Conservation (phyloP, 2,329 filamentous ascomycete species). For the Rutstroemia sp. region DNA sequence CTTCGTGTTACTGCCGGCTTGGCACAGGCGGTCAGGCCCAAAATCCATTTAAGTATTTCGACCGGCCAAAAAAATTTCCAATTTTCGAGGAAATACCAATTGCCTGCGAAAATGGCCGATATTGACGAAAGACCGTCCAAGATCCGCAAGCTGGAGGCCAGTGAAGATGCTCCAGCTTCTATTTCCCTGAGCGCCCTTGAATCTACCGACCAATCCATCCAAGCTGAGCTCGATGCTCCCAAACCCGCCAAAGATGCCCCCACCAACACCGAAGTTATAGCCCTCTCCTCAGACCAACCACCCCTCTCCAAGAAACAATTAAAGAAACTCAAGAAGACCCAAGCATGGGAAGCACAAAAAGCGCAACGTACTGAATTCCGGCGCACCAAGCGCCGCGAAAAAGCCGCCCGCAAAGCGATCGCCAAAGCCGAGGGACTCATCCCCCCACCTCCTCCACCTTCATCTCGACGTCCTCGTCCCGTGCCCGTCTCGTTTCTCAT, state of each 20-base stretch:
- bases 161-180: background rate
- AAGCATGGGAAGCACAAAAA: constrained; percentile 69
- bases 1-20: background rate
- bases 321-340: constrained; percentile 67
- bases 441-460: constrained; percentile 1
- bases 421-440: constrained; percentile 32
- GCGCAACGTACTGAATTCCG: constrained; percentile 47
- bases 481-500: constrained; percentile 76
- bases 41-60: background rate
- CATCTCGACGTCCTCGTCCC: constrained; percentile 34
- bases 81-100: background rate
- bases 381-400: constrained; percentile 45
- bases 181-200: background rate
- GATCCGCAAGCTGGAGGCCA: constrained; percentile 4
- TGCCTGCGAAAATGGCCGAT: constrained; percentile 4
- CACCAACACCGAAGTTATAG: background rate
- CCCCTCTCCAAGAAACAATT: constrained; percentile 74
- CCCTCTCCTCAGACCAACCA: background rate
- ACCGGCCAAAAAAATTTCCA: background rate
- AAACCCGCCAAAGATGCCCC: background rate
- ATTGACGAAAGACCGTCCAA: constrained; percentile 8
- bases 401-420: constrained; percentile 42
- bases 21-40: background rate
- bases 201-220: background rate
- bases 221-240: background rate